Conservation (phyloP, 495 filamentous ascomycete species). For the Wilcoxina mikolae region DNA sequence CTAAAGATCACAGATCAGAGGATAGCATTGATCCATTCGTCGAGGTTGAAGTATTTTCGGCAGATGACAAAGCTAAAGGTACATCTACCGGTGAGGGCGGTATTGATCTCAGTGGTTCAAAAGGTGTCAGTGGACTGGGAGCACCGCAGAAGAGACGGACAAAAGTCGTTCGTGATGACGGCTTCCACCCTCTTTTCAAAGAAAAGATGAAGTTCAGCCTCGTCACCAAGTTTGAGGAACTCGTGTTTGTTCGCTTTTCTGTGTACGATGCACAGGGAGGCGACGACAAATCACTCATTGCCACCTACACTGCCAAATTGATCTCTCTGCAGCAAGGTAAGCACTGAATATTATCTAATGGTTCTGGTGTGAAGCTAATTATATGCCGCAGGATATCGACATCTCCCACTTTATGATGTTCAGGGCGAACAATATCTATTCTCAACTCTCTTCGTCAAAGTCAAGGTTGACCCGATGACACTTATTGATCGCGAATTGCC, state of each 20-base stretch:
- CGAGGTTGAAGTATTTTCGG: conserved; percentile 84
- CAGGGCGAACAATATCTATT: conserved; percentile 85
- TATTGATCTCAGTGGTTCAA: conserved; percentile 52
- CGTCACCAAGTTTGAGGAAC: conserved; percentile 76
- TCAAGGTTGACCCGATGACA: conserved; percentile 48
- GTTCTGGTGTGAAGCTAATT: background rate
- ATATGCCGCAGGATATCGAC: conserved; percentile 52
- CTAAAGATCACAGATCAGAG: conserved; percentile 50
- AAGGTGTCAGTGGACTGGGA: conserved; percentile 54
- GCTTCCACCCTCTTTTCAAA: conserved; percentile 78
- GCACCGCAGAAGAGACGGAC: conserved; percentile 66
- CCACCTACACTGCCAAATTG: conserved; percentile 84
- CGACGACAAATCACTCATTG: conserved; percentile 47
- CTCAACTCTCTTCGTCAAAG: conserved; percentile 82
- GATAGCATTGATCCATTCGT: conserved; percentile 80
- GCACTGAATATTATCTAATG: background rate
- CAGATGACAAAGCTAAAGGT: conserved; percentile 67
- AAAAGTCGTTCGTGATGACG: conserved; percentile 64
- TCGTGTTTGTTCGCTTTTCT: conserved; percentile 89
- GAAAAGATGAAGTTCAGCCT: conserved; percentile 59
- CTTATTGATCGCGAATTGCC: conserved; percentile 38
- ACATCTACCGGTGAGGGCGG: conserved; percentile 46
- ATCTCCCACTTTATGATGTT: conserved; percentile 77
- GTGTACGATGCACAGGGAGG: conserved; percentile 69
- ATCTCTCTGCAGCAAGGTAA: conserved; percentile 62